Percentiles rank a stretch among this genome's conserved stretches.
Conservation (phyloP, 2,329 filamentous ascomycete genomes). For the Kalmusia sp. region DNA sequence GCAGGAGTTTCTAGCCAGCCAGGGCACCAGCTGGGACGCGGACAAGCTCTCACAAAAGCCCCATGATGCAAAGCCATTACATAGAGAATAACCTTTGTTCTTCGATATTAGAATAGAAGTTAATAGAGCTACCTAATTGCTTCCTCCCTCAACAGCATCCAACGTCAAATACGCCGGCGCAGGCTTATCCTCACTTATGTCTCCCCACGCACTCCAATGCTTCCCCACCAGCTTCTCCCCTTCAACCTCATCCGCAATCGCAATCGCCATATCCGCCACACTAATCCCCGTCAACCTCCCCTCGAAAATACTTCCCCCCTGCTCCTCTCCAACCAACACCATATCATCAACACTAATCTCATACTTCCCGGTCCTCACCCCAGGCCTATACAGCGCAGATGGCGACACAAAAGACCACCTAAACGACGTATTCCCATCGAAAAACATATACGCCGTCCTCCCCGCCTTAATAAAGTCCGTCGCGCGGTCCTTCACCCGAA, state of each 20-base stretch:
- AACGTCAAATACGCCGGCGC: slow-evolving; percentile 33
- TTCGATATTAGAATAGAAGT: not conserved
- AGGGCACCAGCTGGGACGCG: slow-evolving; percentile 22
- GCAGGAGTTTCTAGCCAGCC: slow-evolving; percentile 20
- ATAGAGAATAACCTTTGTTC: not conserved
- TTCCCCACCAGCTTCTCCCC: slow-evolving; percentile 31
- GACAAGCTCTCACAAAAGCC: slow-evolving; percentile 16
- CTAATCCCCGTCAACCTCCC: slow-evolving; percentile 41
- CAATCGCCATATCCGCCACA: slow-evolving; percentile 43
- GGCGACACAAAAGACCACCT: slow-evolving; percentile 44
- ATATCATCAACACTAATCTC: slow-evolving; percentile 41
- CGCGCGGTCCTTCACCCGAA: slow-evolving; percentile 32
- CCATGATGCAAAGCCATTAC: not conserved
- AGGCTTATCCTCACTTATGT: slow-evolving; percentile 37
- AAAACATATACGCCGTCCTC: slow-evolving; percentile 46
- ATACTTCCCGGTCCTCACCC: slow-evolving; percentile 41
- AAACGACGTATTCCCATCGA: slow-evolving; percentile 42
- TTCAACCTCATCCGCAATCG: slow-evolving; percentile 45
- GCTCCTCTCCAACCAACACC: slow-evolving; percentile 32
- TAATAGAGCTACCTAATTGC: not conserved
- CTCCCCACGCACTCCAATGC: slow-evolving; percentile 42
- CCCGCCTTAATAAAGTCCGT: slow-evolving; percentile 42
- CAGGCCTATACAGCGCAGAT: slow-evolving; percentile 41
- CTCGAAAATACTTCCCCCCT: slow-evolving; percentile 34
- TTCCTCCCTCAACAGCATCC: slow-evolving; percentile 27